These are phyloP conservation scores for Leavenworthia alabamica DNA, from an alignment of 345 rosid species.

Conservation along the genomic window DNA sequence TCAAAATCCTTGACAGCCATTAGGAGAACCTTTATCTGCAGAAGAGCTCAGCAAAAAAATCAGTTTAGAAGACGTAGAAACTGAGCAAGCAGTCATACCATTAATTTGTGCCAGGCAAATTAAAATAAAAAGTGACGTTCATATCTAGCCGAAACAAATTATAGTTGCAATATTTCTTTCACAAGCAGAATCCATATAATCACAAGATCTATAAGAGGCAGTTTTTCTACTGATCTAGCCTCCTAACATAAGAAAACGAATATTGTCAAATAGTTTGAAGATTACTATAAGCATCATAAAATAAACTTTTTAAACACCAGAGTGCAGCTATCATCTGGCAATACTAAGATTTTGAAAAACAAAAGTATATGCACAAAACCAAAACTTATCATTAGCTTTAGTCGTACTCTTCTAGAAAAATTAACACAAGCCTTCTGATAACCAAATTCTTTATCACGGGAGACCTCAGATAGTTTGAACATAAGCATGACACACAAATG, in stretches of 20 bases:
- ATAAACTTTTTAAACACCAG: neutral
- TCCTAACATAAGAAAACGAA: neutral
- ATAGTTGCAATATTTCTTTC: neutral
- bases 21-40: conserved; percentile 83
- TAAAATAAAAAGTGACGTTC: neutral
- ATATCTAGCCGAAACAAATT: neutral
- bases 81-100: conserved; percentile 6
- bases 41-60: neutral
- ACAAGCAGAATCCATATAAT: neutral
- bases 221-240: conserved; percentile 2
- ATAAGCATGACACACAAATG: conserved; percentile 1
- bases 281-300: conserved; percentile 10
- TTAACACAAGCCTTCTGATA: conserved; percentile 4
- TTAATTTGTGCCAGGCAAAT: neutral
- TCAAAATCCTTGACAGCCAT: conserved; percentile 88
- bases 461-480: conserved; percentile 1
- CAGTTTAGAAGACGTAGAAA: neutral
- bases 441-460: neutral
- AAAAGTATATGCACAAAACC: neutral
- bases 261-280: neutral
- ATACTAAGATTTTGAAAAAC: neutral
- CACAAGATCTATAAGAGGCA: neutral
- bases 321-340: neutral
- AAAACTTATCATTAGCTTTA: conserved; percentile 4
- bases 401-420: neutral